A percentile compares a stretch with the other conserved stretches of the same genome.
phyloP scores from a whole-genome alignment of 1,284 basidiomycete species.

The Porodaedalea pini region DNA sequence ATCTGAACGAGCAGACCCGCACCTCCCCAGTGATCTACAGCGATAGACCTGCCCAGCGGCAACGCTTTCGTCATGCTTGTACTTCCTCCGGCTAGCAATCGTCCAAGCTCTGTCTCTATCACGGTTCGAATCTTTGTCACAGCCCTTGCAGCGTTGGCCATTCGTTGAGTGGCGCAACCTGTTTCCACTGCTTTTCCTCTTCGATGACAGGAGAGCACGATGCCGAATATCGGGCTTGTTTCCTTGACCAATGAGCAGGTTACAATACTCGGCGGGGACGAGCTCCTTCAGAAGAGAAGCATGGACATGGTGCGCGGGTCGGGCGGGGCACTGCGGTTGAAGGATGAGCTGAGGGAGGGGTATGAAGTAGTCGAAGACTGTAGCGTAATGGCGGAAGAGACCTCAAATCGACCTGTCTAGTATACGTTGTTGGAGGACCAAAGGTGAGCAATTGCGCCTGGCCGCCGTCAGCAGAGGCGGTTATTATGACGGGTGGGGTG shows the following conservation, averaged over 20 bases:
- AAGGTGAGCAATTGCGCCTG: constrained; percentile 4
- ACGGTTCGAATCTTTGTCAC: constrained; percentile 59
- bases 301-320: constrained; percentile 57
- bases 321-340: constrained; percentile 23
- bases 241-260: constrained; percentile 57
- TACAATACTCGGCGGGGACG: constrained; percentile 80
- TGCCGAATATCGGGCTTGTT: constrained; percentile 33
- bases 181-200: constrained; percentile 62
- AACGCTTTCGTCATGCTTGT: constrained; percentile 57
- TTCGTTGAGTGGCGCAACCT: constrained; percentile 71
- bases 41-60: constrained; percentile 35
- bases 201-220: constrained; percentile 35
- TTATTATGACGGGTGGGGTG: no score
- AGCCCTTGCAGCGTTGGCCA: constrained; percentile 65
- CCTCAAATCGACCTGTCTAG: constrained; percentile 75
- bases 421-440: not conserved
- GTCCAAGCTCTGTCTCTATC: constrained; percentile 74
- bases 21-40: not conserved
- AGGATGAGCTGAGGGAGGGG: constrained; percentile 5
- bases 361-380: not conserved
- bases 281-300: constrained; percentile 84
- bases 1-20: constrained; percentile 11
- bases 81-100: constrained; percentile 52
- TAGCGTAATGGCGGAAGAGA: constrained; percentile 44
- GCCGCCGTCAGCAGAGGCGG: constrained; percentile 6